Evolutionary conservation across 306 rosid species (phyloP).

Genomic region (Crotalaria pallida): DNA sequence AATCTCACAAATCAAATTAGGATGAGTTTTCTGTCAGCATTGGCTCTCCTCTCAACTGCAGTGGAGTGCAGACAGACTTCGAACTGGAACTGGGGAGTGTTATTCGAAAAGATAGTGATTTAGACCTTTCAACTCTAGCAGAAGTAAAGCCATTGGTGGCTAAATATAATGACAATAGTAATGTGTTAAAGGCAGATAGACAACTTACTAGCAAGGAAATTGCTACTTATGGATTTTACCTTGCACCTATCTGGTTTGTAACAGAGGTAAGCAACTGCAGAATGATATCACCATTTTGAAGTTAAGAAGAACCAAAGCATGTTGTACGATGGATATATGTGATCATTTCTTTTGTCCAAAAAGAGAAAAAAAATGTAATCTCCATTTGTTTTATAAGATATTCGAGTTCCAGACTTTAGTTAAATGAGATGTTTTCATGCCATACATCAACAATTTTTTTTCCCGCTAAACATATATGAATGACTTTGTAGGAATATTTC

Average conservation of each 20-base stretch:
- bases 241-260: constrained; percentile 74
- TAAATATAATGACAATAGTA: constrained; percentile 30
- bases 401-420: neutral
- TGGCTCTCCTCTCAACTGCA: constrained; percentile 31
- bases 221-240: constrained; percentile 58
- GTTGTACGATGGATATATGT: neutral
- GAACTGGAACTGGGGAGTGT: constrained; percentile 48
- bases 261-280: constrained; percentile 49
- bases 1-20: neutral
- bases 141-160: constrained; percentile 53
- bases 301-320: neutral
- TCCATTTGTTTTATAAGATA: neutral
- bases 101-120: constrained; percentile 50
- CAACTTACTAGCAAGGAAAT: constrained; percentile 48
- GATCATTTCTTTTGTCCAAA: neutral
- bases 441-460: neutral
- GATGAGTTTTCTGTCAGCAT: constrained; percentile 35
- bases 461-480: constrained; percentile 11
- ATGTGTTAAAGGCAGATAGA: constrained; percentile 38
- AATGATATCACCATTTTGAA: neutral
- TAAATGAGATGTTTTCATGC: neutral
- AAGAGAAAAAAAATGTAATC: neutral
- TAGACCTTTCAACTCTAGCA: constrained; percentile 37
- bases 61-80: constrained; percentile 34
- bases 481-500: too few species aligned